Conservation (phyloP, 768 basidiomycete species). For the Neoboletus brunneissimus region DNA sequence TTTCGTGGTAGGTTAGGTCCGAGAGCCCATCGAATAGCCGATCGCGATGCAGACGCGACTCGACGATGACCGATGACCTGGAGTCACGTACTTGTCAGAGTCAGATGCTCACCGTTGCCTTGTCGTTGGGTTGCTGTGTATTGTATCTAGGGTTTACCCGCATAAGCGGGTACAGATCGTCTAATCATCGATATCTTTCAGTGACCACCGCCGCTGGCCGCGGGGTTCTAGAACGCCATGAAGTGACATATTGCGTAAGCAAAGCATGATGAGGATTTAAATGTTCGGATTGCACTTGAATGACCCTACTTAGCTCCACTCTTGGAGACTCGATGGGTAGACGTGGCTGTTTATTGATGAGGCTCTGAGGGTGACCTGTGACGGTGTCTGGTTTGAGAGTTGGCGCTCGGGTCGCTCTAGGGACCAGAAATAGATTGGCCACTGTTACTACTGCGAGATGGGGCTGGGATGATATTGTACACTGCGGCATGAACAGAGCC, state of each 20-base stretch:
- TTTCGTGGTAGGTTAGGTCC: background rate
- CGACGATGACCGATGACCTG: background rate
- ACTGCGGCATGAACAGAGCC: background rate
- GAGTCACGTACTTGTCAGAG: background rate
- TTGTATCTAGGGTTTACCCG: background rate
- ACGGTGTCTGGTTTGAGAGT: background rate
- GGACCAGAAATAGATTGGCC: no score
- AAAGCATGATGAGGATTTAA: background rate
- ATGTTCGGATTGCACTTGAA: background rate
- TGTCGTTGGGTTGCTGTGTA: background rate
- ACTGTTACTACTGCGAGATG: background rate
- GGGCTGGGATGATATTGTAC: background rate
- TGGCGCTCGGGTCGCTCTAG: background rate
- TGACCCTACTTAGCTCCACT: background rate
- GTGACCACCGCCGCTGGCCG: background rate
- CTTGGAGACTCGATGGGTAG: background rate
- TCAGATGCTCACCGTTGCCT: background rate
- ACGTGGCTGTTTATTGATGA: background rate
- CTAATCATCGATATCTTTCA: background rate
- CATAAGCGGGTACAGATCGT: background rate
- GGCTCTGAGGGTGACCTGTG: background rate
- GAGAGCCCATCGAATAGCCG: background rate
- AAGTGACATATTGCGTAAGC: no score
- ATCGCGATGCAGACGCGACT: background rate
- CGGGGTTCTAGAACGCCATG: background rate